Evolutionary conservation across 495 filamentous ascomycete genomes (phyloP).

Genomic region (Annulohypoxylon nitens): DNA sequence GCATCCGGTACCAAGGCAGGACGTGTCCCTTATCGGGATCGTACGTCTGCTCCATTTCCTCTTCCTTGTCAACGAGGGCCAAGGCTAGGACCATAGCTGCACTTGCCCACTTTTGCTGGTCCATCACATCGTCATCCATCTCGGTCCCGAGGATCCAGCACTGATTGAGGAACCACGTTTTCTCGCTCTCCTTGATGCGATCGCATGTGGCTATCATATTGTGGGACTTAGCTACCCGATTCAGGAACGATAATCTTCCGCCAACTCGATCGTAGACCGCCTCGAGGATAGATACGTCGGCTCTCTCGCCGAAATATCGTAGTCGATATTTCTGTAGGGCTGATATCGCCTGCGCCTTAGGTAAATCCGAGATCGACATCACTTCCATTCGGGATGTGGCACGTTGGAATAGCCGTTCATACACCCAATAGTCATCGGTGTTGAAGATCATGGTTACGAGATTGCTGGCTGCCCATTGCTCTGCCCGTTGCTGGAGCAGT

Average conservation of each 20-base stretch:
- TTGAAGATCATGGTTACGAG: slow-evolving; percentile 93
- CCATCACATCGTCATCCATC: slow-evolving; percentile 99
- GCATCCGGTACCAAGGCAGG: slow-evolving; percentile 84
- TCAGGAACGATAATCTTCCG: slow-evolving; percentile 86
- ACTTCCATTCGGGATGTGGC: slow-evolving; percentile 89
- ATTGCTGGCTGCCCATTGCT: slow-evolving; percentile 92
- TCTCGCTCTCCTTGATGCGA: slow-evolving; percentile 83
- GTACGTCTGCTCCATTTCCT: slow-evolving; percentile 73
- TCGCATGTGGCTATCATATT: slow-evolving; percentile 85
- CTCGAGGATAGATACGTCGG: slow-evolving; percentile 68
- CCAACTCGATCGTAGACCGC: slow-evolving; percentile 87
- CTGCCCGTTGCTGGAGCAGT: slow-evolving; percentile 93
- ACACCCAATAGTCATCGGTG: slow-evolving; percentile 97
- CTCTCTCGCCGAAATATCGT: slow-evolving; percentile 73
- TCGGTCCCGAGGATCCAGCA: slow-evolving; percentile 92
- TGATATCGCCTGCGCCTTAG: slow-evolving; percentile 77
- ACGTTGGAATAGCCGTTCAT: slow-evolving; percentile 90
- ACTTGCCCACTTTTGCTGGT: slow-evolving; percentile 93
- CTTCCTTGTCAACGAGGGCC: slow-evolving; percentile 84
- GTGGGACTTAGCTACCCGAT: slow-evolving; percentile 82
- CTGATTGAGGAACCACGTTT: slow-evolving; percentile 94
- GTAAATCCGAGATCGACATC: slow-evolving; percentile 82
- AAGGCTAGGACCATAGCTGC: slow-evolving; percentile 95
- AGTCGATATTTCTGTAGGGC: slow-evolving; percentile 82
- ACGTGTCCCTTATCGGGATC: slow-evolving; percentile 76